These are phyloP conservation scores for Melanomma pulvis-pyrius DNA, from an alignment of 495 filamentous ascomycete genomes.

Conservation along the genomic window DNA sequence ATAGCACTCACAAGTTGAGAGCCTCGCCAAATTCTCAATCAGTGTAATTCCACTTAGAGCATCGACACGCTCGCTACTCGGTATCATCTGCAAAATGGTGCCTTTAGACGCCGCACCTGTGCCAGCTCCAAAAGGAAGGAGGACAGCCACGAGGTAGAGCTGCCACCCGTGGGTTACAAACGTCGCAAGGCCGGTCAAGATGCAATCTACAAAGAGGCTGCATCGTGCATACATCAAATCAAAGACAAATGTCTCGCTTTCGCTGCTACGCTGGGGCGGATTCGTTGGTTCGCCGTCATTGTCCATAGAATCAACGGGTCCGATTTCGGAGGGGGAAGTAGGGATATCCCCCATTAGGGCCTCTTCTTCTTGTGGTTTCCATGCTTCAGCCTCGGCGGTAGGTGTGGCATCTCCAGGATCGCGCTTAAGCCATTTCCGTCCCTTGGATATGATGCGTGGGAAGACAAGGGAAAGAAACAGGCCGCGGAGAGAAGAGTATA, in stretches of 20 bases:
- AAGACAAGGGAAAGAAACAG: conserved; percentile 59
- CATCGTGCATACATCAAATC: conserved; percentile 59
- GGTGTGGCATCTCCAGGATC: neutral
- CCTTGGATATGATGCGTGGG: conserved; percentile 53
- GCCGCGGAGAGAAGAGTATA: conserved; percentile 55
- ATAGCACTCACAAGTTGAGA: conserved; percentile 46
- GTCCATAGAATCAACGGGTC: conserved; percentile 47
- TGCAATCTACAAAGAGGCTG: conserved; percentile 56
- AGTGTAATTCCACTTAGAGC: conserved; percentile 60
- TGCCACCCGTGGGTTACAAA: conserved; percentile 56
- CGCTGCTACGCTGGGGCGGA: conserved; percentile 36
- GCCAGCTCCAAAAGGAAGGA: conserved; percentile 58
- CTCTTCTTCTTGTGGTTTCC: conserved; percentile 7
- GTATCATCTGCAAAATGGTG: conserved; percentile 59
- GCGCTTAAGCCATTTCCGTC: conserved; percentile 51
- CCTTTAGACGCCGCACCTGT: conserved; percentile 61
- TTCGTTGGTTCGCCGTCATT: conserved; percentile 51
- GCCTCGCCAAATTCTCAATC: conserved; percentile 57
- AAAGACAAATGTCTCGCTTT: conserved; percentile 51
- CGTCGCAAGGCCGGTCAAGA: conserved; percentile 54
- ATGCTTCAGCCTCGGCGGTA: neutral
- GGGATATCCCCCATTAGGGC: conserved; percentile 16
- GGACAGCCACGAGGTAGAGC: conserved; percentile 54
- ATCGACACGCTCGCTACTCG: conserved; percentile 52
- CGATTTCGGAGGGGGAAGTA: conserved; percentile 29